Evolutionary conservation across 1,284 basidiomycete genomes (phyloP), one percentile per base, ranked within the genome.

Genomic region (Abortiporus biennis): DNA sequence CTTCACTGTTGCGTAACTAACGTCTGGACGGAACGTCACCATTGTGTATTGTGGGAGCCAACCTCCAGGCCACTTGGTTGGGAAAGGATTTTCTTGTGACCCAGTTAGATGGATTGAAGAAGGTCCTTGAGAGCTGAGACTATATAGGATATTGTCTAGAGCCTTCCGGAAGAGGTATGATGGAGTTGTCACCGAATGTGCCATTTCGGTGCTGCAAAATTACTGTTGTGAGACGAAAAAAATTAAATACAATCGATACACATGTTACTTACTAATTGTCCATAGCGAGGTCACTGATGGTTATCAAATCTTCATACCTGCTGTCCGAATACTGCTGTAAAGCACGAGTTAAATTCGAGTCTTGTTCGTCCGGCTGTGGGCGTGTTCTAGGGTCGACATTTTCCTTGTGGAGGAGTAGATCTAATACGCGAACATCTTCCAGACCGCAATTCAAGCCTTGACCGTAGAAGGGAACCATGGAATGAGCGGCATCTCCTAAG

Each of bases 401-500:
- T 57, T 85, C 78, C 46, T 79, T 72, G 45, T 81, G 77, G 51
- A 98, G 72, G 43, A 92, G 67, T 23, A 81, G 73, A 45, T 82
- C 78, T 50, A 99, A 74, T 37, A 98, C 81, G 48, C 95, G 80
- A 46, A 99, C 93, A 63, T 99, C 95, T 67, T 99, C 95, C 43
- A 99, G 76, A 8, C 95, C 95, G 59, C 94, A 97, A 61, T 99
- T 99, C 52, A 99, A 76, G 15, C 95, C 95, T 71, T 99, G 95
- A 17, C 93, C 95, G 63, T 95, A 99, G 69, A 99, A 99, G 38
- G 95, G 95, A 19, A 94, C 90, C 92, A 97, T 97, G 32, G 90
- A 87, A 65, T 99, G 95, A 4, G 93, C 91, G 25, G 95, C 85
- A 64, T 99, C 95, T 38, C 95, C 95, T 38, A 99, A 68, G 42